Conservation (phyloP, 2,329 filamentous ascomycete genomes). For the Colletotrichum sp. region DNA sequence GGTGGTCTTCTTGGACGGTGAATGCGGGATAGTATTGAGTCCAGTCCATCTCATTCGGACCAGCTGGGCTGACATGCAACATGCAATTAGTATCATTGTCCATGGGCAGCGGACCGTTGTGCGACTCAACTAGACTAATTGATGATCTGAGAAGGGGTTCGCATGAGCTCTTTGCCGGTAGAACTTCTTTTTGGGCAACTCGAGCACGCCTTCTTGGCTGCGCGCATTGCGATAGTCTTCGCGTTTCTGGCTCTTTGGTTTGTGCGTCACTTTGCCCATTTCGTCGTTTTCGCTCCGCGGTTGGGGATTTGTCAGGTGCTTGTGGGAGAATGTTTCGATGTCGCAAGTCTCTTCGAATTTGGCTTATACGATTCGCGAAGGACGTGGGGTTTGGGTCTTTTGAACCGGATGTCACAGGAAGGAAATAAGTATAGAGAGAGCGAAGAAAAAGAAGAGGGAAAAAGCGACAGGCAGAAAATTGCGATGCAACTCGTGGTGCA, state of each 20-base stretch:
- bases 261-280: slow-evolving; percentile 42
- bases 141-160: slow-evolving; percentile 97
- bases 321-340: not conserved
- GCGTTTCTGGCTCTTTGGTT: slow-evolving; percentile 69
- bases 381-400: not conserved
- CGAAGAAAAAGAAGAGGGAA: not conserved
- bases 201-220: slow-evolving; percentile 55
- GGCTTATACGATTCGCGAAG: not conserved
- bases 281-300: not conserved
- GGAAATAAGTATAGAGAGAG: not conserved
- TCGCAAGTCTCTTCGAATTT: not conserved
- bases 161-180: slow-evolving; percentile 96
- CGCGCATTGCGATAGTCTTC: slow-evolving; percentile 66
- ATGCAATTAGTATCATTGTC: not conserved
- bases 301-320: not conserved
- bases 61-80: slow-evolving; percentile 66
- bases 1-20: slow-evolving; percentile 41
- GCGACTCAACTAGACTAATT: slow-evolving; percentile 74
- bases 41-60: slow-evolving; percentile 91
- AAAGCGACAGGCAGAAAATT: not conserved
- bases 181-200: slow-evolving; percentile 91
- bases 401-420: not conserved
- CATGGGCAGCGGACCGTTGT: not conserved
- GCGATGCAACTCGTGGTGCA: not conserved
- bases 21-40: slow-evolving; percentile 81